A percentile compares a stretch with the other conserved stretches of the same genome.
Evolutionary conservation across 2,329 filamentous ascomycete genomes (phyloP).

Genomic region (Epichloe hybrida): DNA sequence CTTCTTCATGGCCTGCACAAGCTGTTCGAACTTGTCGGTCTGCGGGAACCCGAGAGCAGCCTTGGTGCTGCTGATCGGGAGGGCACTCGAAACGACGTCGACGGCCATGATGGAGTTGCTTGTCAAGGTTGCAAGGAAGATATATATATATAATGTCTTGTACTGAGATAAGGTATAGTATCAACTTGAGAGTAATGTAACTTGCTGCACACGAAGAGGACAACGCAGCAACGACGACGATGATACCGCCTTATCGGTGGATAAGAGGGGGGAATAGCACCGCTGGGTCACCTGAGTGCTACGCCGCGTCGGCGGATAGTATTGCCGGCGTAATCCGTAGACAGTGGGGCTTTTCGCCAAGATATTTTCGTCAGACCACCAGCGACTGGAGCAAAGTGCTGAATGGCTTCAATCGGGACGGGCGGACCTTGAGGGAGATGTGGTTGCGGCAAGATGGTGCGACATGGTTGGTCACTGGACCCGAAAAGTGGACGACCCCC

Average conservation of each 20-base stretch:
- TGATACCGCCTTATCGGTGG: constrained; percentile 3
- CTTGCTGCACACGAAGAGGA: constrained; percentile 6
- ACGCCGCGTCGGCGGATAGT: constrained; percentile 15
- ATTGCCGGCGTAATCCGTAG: constrained; percentile 12
- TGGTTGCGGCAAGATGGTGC: neutral
- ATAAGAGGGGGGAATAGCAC: constrained; percentile 4
- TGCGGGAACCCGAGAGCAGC: constrained; percentile 13
- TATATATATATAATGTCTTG: neutral
- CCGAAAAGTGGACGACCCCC: constrained; percentile 5
- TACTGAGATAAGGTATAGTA: neutral
- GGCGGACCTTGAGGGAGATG: constrained; percentile 5
- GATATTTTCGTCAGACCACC: neutral
- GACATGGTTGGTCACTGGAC: constrained; percentile 2
- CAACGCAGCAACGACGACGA: constrained; percentile 12
- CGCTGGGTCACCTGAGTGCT: constrained; percentile 12
- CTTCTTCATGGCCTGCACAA: constrained; percentile 60
- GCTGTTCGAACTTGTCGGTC: constrained; percentile 46
- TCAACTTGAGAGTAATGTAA: neutral
- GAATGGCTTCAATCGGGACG: neutral
- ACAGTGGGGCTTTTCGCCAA: constrained; percentile 14
- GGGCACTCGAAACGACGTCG: constrained; percentile 17
- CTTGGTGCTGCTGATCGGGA: constrained; percentile 10
- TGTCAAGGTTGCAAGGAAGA: neutral
- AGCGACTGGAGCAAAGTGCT: neutral
- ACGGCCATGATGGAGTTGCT: constrained; percentile 21